Conservation (phyloP, 768 basidiomycete species). For the Lactarius trivialis region DNA sequence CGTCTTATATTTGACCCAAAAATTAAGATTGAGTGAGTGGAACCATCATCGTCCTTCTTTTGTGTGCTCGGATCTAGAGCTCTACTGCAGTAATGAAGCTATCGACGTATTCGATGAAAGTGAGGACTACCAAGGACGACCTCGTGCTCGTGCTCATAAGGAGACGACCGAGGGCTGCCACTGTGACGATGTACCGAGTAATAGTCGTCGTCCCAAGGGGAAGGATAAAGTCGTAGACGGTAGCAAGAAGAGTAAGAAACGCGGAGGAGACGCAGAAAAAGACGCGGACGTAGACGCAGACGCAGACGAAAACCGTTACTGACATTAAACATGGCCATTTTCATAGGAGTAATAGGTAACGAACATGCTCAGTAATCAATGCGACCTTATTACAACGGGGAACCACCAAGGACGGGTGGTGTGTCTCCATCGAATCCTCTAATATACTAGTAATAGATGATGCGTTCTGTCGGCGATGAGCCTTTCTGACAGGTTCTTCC, state of each 20-base stretch:
- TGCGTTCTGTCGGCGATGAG: no score
- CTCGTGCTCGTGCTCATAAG: not conserved
- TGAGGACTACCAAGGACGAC: not conserved
- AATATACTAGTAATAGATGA: no score
- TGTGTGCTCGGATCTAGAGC: not conserved
- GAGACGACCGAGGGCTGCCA: not conserved
- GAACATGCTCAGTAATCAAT: no score
- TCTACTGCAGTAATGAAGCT: not conserved
- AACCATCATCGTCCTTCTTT: not conserved
- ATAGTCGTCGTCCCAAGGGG: no score
- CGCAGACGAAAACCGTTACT: no score
- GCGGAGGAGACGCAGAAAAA: no score
- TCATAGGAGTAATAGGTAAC: not conserved
- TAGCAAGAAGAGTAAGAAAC: no score
- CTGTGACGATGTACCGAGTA: not conserved
- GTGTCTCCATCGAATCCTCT: not conserved
- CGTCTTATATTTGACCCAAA: not conserved
- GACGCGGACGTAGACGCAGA: no score
- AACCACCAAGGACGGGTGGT: not conserved
- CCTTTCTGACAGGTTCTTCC: no score
- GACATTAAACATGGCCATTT: no score
- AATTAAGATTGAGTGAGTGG: not conserved
- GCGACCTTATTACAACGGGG: no score
- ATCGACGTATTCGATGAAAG: not conserved
- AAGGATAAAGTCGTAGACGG: no score